A percentile compares a stretch with the other conserved stretches of the same genome.
Evolutionary conservation across 495 filamentous ascomycete species (phyloP).

Genomic region (Penicillium paxilli): DNA sequence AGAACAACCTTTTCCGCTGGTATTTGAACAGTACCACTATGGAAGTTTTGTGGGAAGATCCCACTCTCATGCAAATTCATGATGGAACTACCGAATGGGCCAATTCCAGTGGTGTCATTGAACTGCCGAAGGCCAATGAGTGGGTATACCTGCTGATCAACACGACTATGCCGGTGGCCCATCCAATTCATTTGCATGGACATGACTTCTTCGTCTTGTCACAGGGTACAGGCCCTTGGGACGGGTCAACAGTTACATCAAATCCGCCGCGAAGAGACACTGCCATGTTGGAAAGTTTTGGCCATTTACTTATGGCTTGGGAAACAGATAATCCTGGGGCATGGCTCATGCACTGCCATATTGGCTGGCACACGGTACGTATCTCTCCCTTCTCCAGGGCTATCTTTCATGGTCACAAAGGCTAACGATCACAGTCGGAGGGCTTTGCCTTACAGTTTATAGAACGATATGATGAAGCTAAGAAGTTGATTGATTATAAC

Average conservation of each 20-base stretch:
- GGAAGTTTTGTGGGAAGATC: conserved; percentile 20
- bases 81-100: conserved; percentile 7
- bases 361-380: conserved; percentile 16
- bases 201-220: conserved; percentile 27
- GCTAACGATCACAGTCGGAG: too few species aligned
- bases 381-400: too few species aligned
- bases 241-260: conserved; percentile 4
- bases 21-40: conserved; percentile 20
- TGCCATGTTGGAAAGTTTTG: background rate
- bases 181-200: conserved; percentile 30
- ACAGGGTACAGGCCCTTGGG: conserved; percentile 16
- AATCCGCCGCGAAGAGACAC: background rate
- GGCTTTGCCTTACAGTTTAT: conserved; percentile 11
- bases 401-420: too few species aligned
- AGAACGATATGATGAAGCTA: conserved; percentile 7
- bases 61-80: conserved; percentile 16
- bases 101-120: conserved; percentile 4
- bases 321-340: conserved; percentile 13
- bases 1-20: conserved; percentile 19
- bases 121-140: conserved; percentile 51
- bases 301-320: conserved; percentile 8
- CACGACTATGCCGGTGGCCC: conserved; percentile 9
- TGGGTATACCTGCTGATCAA: conserved; percentile 55
- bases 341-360: conserved; percentile 16
- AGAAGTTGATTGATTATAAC: conserved; percentile 1